Evolutionary conservation across 352 stramenopile species (phyloP), one percentile per base, ranked within the genome.

Genomic region (Globisporangium recalcitrans): DNA sequence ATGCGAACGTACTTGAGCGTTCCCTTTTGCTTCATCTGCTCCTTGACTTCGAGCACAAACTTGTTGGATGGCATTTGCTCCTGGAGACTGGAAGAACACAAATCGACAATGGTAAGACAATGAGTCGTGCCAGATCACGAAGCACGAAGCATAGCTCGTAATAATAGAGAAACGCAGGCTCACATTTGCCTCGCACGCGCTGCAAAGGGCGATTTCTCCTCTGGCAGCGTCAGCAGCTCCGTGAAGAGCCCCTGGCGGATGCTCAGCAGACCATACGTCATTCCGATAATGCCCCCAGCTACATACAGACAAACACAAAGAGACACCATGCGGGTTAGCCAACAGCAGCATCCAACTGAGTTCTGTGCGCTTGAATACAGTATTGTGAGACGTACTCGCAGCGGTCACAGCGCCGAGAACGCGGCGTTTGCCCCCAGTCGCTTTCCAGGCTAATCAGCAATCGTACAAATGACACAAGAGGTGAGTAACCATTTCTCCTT

Each of bases 21-120:
- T 9, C 68, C 60, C 14, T 77, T 72, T 31, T 82, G 65, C 32
- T 70, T 68, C 49, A 91, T 76, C 27, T 75, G 76, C 36, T 87
- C 64, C 51, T 78, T 72, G 26, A 91, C 54, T 38, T 87, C 74
- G 31, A 84, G 27, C 24, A 86, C 77, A 32, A 84, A 86, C 22
- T 62, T 31, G 52, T 84, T 86, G 7, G 76, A 49, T 10, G 77
- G 77, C 1, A 80, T 72, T 53, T 84, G 72, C 26, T 62, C 57
- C 55, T 69, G 67, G 27, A 86, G 69, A 53, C 77, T 86, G 29
- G 22, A 46, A 11, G 6, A 38, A 16, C 24, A 11, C 13, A 14
- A 46, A 0, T 1, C 14, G 29, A 14, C 36, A 60, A 52, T 7
- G 8, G 48, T 31, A 8, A 63, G 6, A n/a, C n/a, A n/a, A n/a